Evolutionary conservation across 495 filamentous ascomycete species (phyloP).

Genomic region (Aspergillus indologenus): DNA sequence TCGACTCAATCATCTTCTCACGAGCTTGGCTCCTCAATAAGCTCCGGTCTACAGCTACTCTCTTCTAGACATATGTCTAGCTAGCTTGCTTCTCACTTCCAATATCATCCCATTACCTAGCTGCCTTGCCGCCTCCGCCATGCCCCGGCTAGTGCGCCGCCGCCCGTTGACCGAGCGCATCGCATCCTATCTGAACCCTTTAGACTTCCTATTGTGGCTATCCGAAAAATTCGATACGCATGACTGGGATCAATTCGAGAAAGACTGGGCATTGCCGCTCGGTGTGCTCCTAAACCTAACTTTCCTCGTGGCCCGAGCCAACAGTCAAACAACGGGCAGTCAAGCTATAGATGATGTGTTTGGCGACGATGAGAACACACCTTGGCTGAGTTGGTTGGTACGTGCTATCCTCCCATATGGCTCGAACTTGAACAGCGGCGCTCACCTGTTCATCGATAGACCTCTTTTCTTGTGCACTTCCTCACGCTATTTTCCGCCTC

Average conservation of each 20-base stretch:
- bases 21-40: neutral
- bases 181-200: slow-evolving; percentile 73
- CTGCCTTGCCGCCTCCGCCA: slow-evolving; percentile 28
- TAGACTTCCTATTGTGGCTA: slow-evolving; percentile 83
- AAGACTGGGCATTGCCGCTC: slow-evolving; percentile 67
- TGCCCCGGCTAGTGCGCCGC: slow-evolving; percentile 79
- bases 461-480: slow-evolving; percentile 63
- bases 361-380: slow-evolving; percentile 59
- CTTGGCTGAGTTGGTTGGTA: slow-evolving; percentile 77
- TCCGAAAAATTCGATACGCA: slow-evolving; percentile 85
- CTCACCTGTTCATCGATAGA: slow-evolving; percentile 41
- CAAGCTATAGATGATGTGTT: slow-evolving; percentile 75
- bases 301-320: slow-evolving; percentile 81
- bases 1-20: neutral
- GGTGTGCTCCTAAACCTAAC: slow-evolving; percentile 72
- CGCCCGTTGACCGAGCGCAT: slow-evolving; percentile 74
- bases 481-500: slow-evolving; percentile 59
- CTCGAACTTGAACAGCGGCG: neutral
- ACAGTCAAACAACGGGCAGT: slow-evolving; percentile 48
- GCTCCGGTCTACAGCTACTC: neutral
- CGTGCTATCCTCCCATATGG: slow-evolving; percentile 33
- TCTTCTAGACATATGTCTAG: neutral
- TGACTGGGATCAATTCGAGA: slow-evolving; percentile 79
- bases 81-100: neutral
- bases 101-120: slow-evolving; percentile 1